Evolutionary conservation across 179 eudicot species (phyloP).

Genomic region (Actinidia polygama): DNA sequence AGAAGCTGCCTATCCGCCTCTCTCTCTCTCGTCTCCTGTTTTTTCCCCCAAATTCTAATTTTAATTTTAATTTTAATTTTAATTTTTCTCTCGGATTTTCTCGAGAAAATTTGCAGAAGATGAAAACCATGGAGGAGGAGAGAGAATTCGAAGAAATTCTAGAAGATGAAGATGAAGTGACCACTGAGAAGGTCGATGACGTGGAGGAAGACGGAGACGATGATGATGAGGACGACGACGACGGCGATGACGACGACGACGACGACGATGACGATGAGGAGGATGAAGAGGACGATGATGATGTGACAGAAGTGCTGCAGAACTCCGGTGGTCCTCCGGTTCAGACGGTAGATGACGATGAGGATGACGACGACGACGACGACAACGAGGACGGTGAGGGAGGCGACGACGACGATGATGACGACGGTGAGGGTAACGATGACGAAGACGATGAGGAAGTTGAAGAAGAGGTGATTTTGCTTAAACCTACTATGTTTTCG

Average conservation of each 20-base stretch:
- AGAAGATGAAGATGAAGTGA: constrained; percentile 36
- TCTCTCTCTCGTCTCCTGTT: constrained; percentile 25
- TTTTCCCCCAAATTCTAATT: constrained; percentile 2
- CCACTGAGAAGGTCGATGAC: constrained; percentile 35
- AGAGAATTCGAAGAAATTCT: constrained; percentile 32
- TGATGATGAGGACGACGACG: constrained; percentile 50
- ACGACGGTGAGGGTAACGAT: constrained; percentile 33
- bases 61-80: constrained; percentile 15
- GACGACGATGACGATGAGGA: constrained; percentile 52
- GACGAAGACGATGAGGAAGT: constrained; percentile 40
- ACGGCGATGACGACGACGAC: constrained; percentile 46
- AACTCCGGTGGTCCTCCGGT: constrained; percentile 31
- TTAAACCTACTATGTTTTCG: not conserved
- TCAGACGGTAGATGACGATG: constrained; percentile 30
- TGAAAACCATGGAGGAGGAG: constrained; percentile 42
- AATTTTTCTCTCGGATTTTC: constrained; percentile 13
- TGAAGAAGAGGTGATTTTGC: constrained; percentile 21
- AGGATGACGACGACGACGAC: constrained; percentile 39
- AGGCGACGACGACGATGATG: constrained; percentile 41
- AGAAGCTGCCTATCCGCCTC: constrained; percentile 35
- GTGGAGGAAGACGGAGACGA: constrained; percentile 51
- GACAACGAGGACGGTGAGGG: constrained; percentile 41
- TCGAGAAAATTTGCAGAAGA: constrained; percentile 6
- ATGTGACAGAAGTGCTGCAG: constrained; percentile 34
- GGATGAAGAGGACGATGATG: constrained; percentile 37